Base-by-base conservation (phyloP, 2,329 filamentous ascomycete species). In the Aspergillus versicolor region DNA sequence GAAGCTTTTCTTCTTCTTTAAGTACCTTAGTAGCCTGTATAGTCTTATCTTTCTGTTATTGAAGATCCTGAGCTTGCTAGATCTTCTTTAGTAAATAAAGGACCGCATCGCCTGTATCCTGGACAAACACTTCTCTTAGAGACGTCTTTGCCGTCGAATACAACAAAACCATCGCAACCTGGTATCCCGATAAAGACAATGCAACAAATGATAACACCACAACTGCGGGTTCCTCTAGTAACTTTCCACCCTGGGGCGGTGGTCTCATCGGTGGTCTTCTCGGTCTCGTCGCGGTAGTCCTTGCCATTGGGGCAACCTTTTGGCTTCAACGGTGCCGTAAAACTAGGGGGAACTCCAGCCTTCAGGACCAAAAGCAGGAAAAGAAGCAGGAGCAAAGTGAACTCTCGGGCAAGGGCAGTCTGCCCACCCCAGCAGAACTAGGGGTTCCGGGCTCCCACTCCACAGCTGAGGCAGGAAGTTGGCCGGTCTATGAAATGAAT, bases 241-340 rank as follows among this genome's bases (percentile, higher is more conserved):
- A 71, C 2, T 78, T 83, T 3, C 83, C 85, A 0, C 71, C 71
- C 4, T 88, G 84, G 78, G 79, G 88, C 1, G 81, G 80, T 0
- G 85, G 86, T 0, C 82, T 89, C 27, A 63, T 70, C 17, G 68
- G 68, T 5, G 64, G 67, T 3, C 45, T 70, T 2, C 22, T 63
- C 1, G 66, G 65, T 3, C 24, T 70, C 1, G 43, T 66, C n/a
- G 37, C 61, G 1, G 52, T 69, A 13, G 61, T 19, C 1, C 47
- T 61, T 3, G 49, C 59, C 0, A 4, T 62, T 13, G 43, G 47
- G 3, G 27, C 27, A 0, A 9, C 27, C 27, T 60, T 64, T 37
- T 67, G 59, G 61, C 58, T 64, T 13, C 60, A 60, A 13, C 61
- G 61, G 7, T 57, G 64, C 9, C 61, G 61, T n/a, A 61, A 47